These are phyloP conservation scores for Thalassiosira exigua DNA, from an alignment of 352 stramenopile genomes.

Conservation along the genomic window DNA sequence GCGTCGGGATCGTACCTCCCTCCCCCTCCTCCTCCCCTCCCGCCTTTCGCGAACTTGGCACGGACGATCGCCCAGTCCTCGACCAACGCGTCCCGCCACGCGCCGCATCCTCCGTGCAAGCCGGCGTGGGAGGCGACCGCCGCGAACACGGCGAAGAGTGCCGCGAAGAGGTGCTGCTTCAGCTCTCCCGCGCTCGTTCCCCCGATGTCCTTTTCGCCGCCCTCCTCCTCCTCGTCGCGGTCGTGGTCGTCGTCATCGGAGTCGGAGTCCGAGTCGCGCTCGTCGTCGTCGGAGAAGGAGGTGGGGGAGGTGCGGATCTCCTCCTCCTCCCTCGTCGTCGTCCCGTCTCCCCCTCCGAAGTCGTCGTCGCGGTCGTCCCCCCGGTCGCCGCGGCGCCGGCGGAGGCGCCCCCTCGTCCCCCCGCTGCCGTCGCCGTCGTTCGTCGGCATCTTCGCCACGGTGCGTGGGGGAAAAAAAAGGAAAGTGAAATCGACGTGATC, in stretches of 20 bases:
- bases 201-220: neutral
- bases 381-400: too few species aligned
- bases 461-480: too few species aligned
- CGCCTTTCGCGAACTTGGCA: neutral
- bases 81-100: constrained; percentile 30
- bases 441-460: too few species aligned
- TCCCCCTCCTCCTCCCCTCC: neutral
- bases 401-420: too few species aligned
- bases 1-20: neutral
- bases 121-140: constrained; percentile 31
- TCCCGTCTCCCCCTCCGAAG: neutral
- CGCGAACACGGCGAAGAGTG: constrained; percentile 50
- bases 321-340: neutral
- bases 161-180: constrained; percentile 30
- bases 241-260: neutral
- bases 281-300: neutral
- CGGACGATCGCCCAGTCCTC: constrained; percentile 31
- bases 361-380: neutral
- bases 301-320: neutral
- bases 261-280: neutral
- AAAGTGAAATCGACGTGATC: too few species aligned
- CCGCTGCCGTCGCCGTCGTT: too few species aligned
- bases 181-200: neutral
- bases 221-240: neutral
- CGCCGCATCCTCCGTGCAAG: constrained; percentile 22